Base-by-base conservation (phyloP, 768 basidiomycete genomes). In the Tephrocybe sp. region DNA sequence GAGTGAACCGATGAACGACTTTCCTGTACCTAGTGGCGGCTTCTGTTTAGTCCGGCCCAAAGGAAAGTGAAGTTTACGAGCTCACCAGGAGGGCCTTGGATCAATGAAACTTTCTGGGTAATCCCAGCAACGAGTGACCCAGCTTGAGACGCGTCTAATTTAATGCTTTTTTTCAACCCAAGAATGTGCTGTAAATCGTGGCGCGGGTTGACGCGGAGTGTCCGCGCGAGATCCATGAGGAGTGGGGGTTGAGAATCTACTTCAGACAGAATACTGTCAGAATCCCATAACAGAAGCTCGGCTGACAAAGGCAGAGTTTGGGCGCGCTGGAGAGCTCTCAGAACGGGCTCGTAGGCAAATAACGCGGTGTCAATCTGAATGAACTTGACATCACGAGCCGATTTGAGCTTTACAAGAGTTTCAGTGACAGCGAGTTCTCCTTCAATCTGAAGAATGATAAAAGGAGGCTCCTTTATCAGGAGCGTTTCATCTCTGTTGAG, bases 71-170 rank as follows among this genome's bases (percentile, higher is more conserved):
- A 18, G 9, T 19, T 19, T 18, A 4, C 9, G 61, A 73, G 16
- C n/a, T n/a, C 63, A 85, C 86, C 86, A 32, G 86, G 86, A 0
- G 86, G 86, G 1, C 86, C 86, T 67, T 88, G 86, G 25, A 88
- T 82, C 9, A 88, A 57, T 0, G 83, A 77, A 2, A 88, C 69
- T 4, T 60, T 66, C 51, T 84, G 83, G 0, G 73, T 78, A 5
- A 88, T 67, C 8, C 82, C 81, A 0, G 75, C 61, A 1, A 84
- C 56, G 4, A 87, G 64, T 0, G 77, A 76, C 2, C 42, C 46
- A 0, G 66, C 65, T 57, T 87, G 86, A 0, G 79, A 75, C 0
- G 55, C 26, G 57, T 87, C 86, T 0, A 88, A 72, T 1, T 50
- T 52, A 28, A 86, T 75, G 2, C 69, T 43, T 19, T 67, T 73